These are phyloP conservation scores for Ceriops tagal DNA, from an alignment of 345 rosid genomes.

Conservation along the genomic window DNA sequence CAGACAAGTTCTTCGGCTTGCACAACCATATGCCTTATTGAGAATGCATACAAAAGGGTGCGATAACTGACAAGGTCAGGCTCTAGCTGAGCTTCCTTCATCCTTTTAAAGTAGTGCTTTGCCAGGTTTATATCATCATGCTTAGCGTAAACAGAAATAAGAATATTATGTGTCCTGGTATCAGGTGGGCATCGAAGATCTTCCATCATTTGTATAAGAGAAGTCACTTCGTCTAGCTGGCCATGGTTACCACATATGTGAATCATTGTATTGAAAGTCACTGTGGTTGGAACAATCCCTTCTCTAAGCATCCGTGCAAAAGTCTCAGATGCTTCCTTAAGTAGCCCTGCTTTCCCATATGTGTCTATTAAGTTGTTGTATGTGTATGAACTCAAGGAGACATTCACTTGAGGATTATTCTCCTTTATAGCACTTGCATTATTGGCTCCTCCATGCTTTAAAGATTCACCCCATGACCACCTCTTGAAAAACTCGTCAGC, in stretches of 20 bases:
- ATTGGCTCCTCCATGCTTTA: constrained; percentile 21
- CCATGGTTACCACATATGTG: constrained; percentile 76
- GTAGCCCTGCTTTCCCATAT: constrained; percentile 74
- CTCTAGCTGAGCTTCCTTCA: constrained; percentile 59
- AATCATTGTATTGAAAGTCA: constrained; percentile 84
- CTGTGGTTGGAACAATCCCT: constrained; percentile 72
- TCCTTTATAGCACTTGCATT: constrained; percentile 14
- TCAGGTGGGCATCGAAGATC: constrained; percentile 64
- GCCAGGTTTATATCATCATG: constrained; percentile 57
- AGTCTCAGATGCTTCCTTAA: constrained; percentile 64
- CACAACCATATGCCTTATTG: constrained; percentile 68
- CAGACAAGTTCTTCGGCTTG: constrained; percentile 64
- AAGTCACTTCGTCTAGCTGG: constrained; percentile 55
- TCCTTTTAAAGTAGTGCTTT: constrained; percentile 49
- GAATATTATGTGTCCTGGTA: constrained; percentile 83
- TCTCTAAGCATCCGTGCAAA: constrained; percentile 62
- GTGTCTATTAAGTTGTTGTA: constrained; percentile 84
- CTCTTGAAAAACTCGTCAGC: constrained; percentile 75
- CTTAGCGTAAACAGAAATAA: constrained; percentile 71
- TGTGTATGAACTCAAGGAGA: constrained; percentile 56
- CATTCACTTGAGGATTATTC: constrained; percentile 22
- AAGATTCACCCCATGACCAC: constrained; percentile 55
- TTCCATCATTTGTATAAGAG: constrained; percentile 70
- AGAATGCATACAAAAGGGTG: constrained; percentile 77
- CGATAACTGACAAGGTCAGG: constrained; percentile 81